phyloP scores from a whole-genome alignment of 1,284 basidiomycete species.

The Cryptococcus deneoformans region DNA sequence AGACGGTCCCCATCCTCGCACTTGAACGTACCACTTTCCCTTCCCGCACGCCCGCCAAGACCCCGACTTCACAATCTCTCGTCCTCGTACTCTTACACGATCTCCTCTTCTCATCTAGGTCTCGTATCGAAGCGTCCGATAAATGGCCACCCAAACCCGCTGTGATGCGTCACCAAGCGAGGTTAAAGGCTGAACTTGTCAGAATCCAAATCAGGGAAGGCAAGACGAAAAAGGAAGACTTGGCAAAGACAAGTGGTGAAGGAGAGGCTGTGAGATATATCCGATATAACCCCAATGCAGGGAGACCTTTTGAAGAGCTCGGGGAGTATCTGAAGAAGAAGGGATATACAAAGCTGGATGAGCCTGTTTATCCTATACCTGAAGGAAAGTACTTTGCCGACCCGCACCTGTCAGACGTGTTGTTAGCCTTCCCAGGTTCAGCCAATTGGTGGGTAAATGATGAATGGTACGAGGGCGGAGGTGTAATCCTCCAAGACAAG shows the following conservation, averaged over 20 bases:
- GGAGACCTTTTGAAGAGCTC: constrained; percentile 23
- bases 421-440: constrained; percentile 70
- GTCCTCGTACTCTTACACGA: constrained; percentile 84
- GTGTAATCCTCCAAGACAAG: constrained; percentile 91
- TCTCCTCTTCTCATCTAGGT: constrained; percentile 67
- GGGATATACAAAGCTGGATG: constrained; percentile 29
- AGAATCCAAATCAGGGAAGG: constrained; percentile 79
- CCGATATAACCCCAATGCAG: constrained; percentile 70
- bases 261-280: constrained; percentile 66
- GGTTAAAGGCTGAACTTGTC: constrained; percentile 80
- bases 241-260: constrained; percentile 51
- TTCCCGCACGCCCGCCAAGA: constrained; percentile 20
- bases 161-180: constrained; percentile 75
- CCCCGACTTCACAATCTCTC: constrained; percentile 60
- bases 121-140: constrained; percentile 73
- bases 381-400: constrained; percentile 62
- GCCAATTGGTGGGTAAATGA: constrained; percentile 51
- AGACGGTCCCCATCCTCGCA: constrained; percentile 67
- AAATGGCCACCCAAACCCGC: constrained; percentile 78
- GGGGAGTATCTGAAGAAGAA: constrained; percentile 10
- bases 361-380: constrained; percentile 34
- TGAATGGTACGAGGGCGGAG: constrained; percentile 45
- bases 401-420: constrained; percentile 67
- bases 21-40: constrained; percentile 72
- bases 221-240: constrained; percentile 61